Conservation (phyloP, 257 asterid genomes). For the Ajuga chamaepitys region DNA sequence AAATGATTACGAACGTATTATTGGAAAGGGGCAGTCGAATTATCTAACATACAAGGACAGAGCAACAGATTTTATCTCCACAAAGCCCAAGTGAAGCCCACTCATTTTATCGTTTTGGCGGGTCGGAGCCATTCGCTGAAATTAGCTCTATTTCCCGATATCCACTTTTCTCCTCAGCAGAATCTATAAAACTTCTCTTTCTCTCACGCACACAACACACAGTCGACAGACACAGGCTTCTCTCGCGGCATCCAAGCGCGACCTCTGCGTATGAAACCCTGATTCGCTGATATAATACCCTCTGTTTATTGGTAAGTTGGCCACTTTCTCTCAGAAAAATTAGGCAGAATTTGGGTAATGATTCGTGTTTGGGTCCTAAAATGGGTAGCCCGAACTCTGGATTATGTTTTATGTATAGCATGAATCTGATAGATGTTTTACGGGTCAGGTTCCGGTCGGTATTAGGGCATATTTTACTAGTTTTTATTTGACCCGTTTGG, state of each 20-base stretch:
- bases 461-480: slow-evolving; percentile 28
- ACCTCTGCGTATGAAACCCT: slow-evolving; percentile 21
- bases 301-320: slow-evolving; percentile 20
- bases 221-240: not conserved
- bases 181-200: not conserved
- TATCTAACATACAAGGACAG: too few relatives aligned
- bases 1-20: too few relatives aligned
- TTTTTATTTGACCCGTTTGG: slow-evolving; percentile 22
- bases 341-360: not conserved
- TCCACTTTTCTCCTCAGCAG: slow-evolving; percentile 9
- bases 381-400: slow-evolving; percentile 25
- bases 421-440: not conserved
- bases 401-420: slow-evolving; percentile 1
- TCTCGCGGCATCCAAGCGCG: slow-evolving; percentile 12
- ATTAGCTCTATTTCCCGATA: slow-evolving; percentile 9
- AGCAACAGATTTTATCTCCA: not conserved
- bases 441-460: slow-evolving; percentile 30
- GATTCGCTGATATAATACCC: not conserved
- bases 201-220: slow-evolving; percentile 20
- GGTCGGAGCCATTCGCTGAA: slow-evolving; percentile 40
- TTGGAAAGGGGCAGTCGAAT: too few relatives aligned
- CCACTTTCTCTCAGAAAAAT: not conserved
- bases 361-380: slow-evolving; percentile 16
- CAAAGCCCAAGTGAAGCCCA: slow-evolving; percentile 21
- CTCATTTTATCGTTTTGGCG: slow-evolving; percentile 9